phyloP scores from a whole-genome alignment of 495 filamentous ascomycete genomes.

The Penicillium diatomitis region DNA sequence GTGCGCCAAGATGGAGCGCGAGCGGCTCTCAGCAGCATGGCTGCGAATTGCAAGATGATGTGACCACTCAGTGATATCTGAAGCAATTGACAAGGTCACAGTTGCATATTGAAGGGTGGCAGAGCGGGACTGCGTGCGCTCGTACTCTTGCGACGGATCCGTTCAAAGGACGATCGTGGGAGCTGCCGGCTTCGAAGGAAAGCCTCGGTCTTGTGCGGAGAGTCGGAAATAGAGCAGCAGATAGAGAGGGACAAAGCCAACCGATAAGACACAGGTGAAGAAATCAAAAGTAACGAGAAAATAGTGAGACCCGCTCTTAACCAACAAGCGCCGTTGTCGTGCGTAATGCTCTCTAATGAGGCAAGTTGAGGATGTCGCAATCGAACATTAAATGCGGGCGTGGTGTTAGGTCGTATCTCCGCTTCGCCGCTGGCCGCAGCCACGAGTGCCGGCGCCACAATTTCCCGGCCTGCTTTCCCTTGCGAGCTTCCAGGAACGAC shows the following conservation, averaged over 20 bases:
- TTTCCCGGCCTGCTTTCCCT: slow-evolving; percentile 16
- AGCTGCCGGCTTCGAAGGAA: slow-evolving; percentile 36
- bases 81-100: slow-evolving; percentile 11
- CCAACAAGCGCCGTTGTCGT: not conserved
- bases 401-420: slow-evolving; percentile 4
- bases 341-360: not conserved
- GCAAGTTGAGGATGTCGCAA: slow-evolving; percentile 10
- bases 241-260: not conserved
- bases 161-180: slow-evolving; percentile 14
- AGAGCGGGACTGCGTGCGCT: slow-evolving; percentile 7
- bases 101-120: slow-evolving; percentile 20
- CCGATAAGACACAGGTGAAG: not conserved
- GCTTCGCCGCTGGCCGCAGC: not conserved
- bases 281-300: not conserved
- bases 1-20: slow-evolving; percentile 34
- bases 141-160: slow-evolving; percentile 14
- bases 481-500: slow-evolving; percentile 9
- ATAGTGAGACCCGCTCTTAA: not conserved
- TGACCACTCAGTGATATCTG: not conserved
- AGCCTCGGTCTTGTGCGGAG: slow-evolving; percentile 5
- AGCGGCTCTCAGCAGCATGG: slow-evolving; percentile 38
- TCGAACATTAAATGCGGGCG: slow-evolving; percentile 4
- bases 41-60: slow-evolving; percentile 4
- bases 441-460: slow-evolving; percentile 17
- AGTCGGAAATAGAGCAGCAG: too few relatives aligned